Base-by-base conservation (phyloP, 768 basidiomycete genomes). In the Leccinum disarticulatum region DNA sequence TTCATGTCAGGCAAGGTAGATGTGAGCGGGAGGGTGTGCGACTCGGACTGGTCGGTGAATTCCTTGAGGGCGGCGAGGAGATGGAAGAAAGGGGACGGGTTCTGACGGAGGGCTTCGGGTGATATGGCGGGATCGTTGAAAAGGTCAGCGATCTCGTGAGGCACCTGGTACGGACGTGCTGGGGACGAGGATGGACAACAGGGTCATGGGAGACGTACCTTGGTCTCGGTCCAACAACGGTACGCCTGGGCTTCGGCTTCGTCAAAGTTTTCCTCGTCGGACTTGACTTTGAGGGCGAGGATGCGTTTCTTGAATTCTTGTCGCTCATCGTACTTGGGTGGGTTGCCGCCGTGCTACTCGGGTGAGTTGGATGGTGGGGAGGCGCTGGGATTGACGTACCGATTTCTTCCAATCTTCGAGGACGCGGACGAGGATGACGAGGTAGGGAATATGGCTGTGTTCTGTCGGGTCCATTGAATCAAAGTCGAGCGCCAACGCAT, bases 231-330 rank as follows among this genome's bases (percentile, higher is more conserved):
- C 87, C 87, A 95, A 56, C 83, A 83, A 28, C 91, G 86, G 72
- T 91, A 95, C 0, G 90, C 92, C 70, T 97, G 91, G 7, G 88
- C 81, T 67, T 90, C 83, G 2, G 95, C 96, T 73, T 98, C 96
- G 61, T 97, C 96, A 70, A 95, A 95, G 75, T 98, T 99, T 79
- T 99, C 97, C 70, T 98, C 94, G 69, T 99, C 97, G 0, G 75
- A 65, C 67, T 93, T 93, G 58, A 82, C 69, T 66, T 87, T 86
- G 79, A 87, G 83, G 1, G 76, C 76, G n/a, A 78, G 74, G 48
- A 98, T 76, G 3, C 56, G 57, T 35, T 81, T 76, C 69, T 95
- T 94, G 80, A 98, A 96, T 30, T 81, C 85, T 61, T 87, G 81
- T 67, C 89, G 86, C 65, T 97, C 91, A 1, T 78, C 79, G 35